Conservation (phyloP, 257 asterid genomes). For the Solanum medicagineum region DNA sequence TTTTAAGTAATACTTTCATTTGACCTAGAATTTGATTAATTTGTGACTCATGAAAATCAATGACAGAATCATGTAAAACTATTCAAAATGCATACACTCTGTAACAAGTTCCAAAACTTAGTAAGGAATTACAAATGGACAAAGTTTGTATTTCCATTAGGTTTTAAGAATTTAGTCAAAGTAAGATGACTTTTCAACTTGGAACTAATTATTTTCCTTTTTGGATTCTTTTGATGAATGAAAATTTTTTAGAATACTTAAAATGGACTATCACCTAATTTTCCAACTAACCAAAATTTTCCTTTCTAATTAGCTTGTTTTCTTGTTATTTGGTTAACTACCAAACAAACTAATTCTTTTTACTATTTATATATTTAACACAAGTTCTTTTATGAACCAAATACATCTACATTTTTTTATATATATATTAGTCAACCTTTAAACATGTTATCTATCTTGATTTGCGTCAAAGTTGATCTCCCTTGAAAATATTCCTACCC, state of each 20-base stretch:
- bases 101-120: background rate
- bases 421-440: background rate
- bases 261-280: too few relatives aligned
- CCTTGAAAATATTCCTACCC: background rate
- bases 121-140: background rate
- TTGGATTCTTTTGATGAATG: background rate
- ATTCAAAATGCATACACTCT: background rate
- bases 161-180: background rate
- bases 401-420: background rate
- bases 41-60: background rate
- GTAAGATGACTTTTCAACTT: background rate
- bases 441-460: background rate
- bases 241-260: background rate
- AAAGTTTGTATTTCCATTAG: background rate
- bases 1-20: background rate
- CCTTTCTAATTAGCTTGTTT: background rate
- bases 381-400: background rate
- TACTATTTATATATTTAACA: background rate
- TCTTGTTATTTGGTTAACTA: background rate
- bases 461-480: background rate
- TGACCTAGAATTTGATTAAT: background rate
- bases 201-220: background rate
- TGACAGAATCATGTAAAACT: background rate
- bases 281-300: too few relatives aligned
- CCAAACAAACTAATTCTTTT: background rate